Conservation (phyloP, 1,139 yeast species). For the Kazachstania sp. region DNA sequence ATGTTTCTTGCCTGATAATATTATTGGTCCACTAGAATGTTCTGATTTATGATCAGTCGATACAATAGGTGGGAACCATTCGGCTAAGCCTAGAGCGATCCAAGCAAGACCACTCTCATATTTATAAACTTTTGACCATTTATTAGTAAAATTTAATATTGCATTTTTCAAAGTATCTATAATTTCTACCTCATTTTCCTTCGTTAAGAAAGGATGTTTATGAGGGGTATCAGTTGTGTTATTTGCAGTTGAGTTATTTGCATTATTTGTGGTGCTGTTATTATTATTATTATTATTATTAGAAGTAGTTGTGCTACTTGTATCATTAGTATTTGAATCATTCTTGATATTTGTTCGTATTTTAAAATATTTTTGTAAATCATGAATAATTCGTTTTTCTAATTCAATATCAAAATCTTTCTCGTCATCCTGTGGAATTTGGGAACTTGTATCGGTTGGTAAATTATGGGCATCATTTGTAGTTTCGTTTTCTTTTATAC, state of each 20-base stretch:
- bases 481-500: not conserved
- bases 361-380: constrained; percentile 28
- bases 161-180: constrained; percentile 53
- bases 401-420: constrained; percentile 10
- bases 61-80: constrained; percentile 59
- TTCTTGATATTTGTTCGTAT: constrained; percentile 9
- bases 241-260: not conserved
- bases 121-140: constrained; percentile 72
- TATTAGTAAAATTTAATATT: constrained; percentile 52
- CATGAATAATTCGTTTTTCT: constrained; percentile 20
- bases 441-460: not conserved
- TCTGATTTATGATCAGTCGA: not conserved
- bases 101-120: constrained; percentile 80
- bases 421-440: not conserved
- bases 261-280: not conserved
- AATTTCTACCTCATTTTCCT: constrained; percentile 40
- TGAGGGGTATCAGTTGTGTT: not conserved
- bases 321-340: not conserved
- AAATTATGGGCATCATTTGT: not conserved
- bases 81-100: constrained; percentile 82
- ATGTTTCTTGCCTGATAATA: constrained; percentile 25
- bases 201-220: not conserved
- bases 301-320: no score
- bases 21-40: constrained; percentile 15
- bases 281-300: not conserved